Base-by-base conservation (phyloP, 1,284 basidiomycete genomes). In the Cutaneotrichosporon sp. region DNA sequence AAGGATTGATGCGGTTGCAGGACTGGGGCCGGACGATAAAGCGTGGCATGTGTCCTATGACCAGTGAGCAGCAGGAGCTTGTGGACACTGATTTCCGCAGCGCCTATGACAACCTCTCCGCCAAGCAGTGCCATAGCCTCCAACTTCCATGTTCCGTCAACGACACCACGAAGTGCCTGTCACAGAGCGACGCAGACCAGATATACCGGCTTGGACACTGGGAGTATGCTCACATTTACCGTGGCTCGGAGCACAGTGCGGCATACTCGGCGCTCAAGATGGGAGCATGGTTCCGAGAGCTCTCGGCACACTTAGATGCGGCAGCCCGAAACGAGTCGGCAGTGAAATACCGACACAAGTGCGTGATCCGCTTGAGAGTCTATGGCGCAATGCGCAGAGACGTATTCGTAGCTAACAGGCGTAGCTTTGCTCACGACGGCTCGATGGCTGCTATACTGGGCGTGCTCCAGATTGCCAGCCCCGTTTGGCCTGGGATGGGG, bases 351-450 rank as follows among this genome's bases (percentile, higher is more conserved):
- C 46, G 45, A 19, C 69, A 71, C 64, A 70, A 71, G 67, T 67
- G 49, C 52, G 66, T 55, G 11, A 3, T n/a, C n/a, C n/a, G n/a
- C n/a, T n/a, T n/a, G n/a, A n/a, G n/a, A n/a, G n/a, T n/a, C n/a
- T n/a, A n/a, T n/a, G n/a, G n/a, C n/a, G n/a, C n/a, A n/a, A n/a
- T n/a, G n/a, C n/a, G n/a, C n/a, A n/a, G n/a, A n/a, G n/a, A n/a
- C n/a, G 1, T 12, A 10, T 2, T 17, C 32, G n/a, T 25, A 33
- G 14, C 49, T 32, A 27, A 31, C 16, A 3, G 14, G n/a, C n/a
- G n/a, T 41, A 67, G 67, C 54, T 65, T 70, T 32, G 70, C 65
- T 2, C 70, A 71, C 49, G 70, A 71, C 45, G 70, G 68, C 11
- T 66, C 64, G 2, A 42, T 71, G n/a, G 54, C 66, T 2, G 59